These are phyloP conservation scores for Angophora floribunda DNA, from an alignment of 345 rosid species.

Conservation along the genomic window DNA sequence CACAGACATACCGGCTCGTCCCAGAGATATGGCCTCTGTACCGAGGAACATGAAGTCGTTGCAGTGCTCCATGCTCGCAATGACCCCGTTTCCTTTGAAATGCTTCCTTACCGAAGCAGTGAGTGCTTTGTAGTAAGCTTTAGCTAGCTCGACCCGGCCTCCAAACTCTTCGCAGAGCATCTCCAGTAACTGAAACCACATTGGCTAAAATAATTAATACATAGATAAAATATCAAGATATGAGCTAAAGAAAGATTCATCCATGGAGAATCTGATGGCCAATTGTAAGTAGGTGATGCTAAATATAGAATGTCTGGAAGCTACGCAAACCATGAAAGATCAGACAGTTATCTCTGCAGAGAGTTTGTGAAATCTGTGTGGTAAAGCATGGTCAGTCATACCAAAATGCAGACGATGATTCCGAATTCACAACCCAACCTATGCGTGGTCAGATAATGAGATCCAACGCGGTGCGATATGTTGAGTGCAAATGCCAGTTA, in stretches of 20 bases:
- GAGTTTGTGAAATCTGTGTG: not conserved
- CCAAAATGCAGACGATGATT: not conserved
- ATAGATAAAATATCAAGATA: not conserved
- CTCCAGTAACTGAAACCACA: slow-evolving; percentile 47
- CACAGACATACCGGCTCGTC: slow-evolving; percentile 72
- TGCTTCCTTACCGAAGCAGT: slow-evolving; percentile 73
- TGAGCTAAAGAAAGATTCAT: not conserved
- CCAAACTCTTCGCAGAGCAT: slow-evolving; percentile 81
- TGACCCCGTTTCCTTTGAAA: slow-evolving; percentile 89
- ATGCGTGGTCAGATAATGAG: not conserved
- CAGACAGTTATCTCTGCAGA: not conserved
- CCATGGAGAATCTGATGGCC: not conserved
- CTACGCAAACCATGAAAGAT: not conserved
- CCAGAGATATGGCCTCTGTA: slow-evolving; percentile 79
- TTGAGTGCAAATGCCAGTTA: not conserved
- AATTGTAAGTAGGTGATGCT: not conserved
- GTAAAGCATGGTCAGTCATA: not conserved
- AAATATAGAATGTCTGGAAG: not conserved
- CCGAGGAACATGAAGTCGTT: slow-evolving; percentile 98
- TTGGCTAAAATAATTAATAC: too few species aligned
- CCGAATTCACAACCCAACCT: not conserved
- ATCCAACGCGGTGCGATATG: not conserved
- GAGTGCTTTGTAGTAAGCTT: slow-evolving; percentile 65
- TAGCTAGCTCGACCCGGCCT: slow-evolving; percentile 84
- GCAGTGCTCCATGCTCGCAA: slow-evolving; percentile 96